Percentiles rank a stretch among this genome's conserved stretches.
phyloP scores from a whole-genome alignment of 179 eudicot species.

The Silene coronaria region DNA sequence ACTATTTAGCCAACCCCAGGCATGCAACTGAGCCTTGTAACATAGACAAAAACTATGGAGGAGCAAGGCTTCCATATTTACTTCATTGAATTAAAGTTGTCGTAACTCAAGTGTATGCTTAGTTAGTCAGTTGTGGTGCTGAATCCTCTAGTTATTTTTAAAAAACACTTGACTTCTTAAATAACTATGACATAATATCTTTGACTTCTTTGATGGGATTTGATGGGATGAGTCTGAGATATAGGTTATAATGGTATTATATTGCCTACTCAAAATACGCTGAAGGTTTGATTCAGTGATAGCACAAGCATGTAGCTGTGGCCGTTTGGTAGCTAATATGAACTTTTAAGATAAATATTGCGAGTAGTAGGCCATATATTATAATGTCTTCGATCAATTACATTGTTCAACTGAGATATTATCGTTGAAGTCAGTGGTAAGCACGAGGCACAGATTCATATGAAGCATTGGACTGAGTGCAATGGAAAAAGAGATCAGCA shows the following conservation, averaged over 20 bases:
- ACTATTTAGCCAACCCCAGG: not conserved
- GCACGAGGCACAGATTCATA: not conserved
- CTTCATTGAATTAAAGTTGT: no score
- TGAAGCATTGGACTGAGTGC: not conserved
- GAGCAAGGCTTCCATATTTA: no score
- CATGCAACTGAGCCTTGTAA: not conserved
- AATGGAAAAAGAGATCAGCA: not conserved
- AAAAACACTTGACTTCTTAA: no score
- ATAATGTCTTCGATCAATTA: not conserved
- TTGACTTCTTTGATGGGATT: no score
- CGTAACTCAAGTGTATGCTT: no score
- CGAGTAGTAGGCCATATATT: conserved; percentile 1
- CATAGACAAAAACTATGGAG: no score
- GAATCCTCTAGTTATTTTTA: no score
- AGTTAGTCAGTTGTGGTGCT: no score
- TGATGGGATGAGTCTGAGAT: no score
- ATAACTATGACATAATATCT: no score
- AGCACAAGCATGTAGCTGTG: not conserved
- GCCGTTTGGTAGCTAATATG: not conserved
- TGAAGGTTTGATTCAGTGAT: not conserved
- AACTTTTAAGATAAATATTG: not conserved
- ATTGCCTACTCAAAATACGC: not conserved
- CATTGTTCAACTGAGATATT: not conserved
- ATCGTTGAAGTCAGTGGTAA: not conserved
- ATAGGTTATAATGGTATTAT: no score